Percentiles rank a stretch among this genome's conserved stretches.
Conservation (phyloP, 2,329 filamentous ascomycete genomes). For the Aspergillus sclerotialis region DNA sequence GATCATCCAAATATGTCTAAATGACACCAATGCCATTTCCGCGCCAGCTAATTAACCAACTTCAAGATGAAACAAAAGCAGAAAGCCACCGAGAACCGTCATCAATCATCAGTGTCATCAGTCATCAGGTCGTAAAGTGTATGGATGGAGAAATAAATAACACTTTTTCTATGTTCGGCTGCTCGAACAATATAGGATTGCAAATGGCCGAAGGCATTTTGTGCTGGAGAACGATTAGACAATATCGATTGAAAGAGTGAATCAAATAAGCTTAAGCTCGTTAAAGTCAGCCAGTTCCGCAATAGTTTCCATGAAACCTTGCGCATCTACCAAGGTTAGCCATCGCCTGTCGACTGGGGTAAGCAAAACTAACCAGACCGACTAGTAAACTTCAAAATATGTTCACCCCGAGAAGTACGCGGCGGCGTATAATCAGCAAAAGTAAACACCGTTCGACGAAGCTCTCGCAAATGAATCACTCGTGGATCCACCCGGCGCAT, state of each 20-base stretch:
- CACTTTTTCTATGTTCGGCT: no score
- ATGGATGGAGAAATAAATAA: no score
- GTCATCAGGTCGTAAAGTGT: constrained; percentile 8
- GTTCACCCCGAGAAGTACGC: constrained; percentile 26
- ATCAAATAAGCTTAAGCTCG: no score
- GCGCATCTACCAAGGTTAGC: no score
- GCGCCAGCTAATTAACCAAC: neutral
- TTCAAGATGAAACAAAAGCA: neutral
- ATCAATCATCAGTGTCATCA: constrained; percentile 16
- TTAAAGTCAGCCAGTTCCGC: constrained; percentile 22
- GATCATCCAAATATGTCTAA: no score
- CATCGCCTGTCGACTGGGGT: no score
- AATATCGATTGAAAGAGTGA: no score
- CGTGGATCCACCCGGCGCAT: constrained; percentile 36
- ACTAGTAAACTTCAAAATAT: constrained; percentile 33
- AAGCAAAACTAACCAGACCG: constrained; percentile 21
- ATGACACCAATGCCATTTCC: no score
- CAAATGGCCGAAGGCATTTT: no score
- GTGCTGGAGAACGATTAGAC: no score
- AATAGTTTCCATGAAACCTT: constrained; percentile 29
- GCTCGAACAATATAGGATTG: no score
- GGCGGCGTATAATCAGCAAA: constrained; percentile 43
- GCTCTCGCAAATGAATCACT: constrained; percentile 42
- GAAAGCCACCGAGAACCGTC: constrained; percentile 4
- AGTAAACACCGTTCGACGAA: constrained; percentile 48